Percentiles rank a stretch among this genome's conserved stretches.
These are phyloP conservation scores for Alternaria sp. DNA, from an alignment of 2,329 filamentous ascomycete species.

Conservation along the genomic window DNA sequence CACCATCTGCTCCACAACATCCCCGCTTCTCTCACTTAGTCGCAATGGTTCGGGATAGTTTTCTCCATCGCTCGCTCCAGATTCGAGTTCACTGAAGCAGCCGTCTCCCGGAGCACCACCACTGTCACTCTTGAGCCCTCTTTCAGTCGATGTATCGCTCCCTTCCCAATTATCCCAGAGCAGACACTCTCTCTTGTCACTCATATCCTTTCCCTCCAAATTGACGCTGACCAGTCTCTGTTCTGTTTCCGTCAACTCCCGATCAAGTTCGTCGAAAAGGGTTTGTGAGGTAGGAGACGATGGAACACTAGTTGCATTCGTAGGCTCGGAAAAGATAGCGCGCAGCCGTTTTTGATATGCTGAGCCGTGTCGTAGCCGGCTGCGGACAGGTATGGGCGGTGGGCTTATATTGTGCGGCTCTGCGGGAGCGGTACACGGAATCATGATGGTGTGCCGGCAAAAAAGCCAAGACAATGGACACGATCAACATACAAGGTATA, in stretches of 20 bases:
- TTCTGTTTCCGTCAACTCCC: constrained; percentile 1
- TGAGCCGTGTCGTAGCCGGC: neutral
- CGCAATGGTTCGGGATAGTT: neutral
- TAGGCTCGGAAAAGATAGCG: neutral
- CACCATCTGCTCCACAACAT: neutral
- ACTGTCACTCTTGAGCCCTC: neutral
- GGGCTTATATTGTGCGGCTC: constrained; percentile 5
- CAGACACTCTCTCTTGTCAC: neutral
- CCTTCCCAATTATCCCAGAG: neutral
- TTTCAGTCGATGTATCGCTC: neutral
- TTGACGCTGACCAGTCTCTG: neutral
- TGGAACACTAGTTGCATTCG: neutral
- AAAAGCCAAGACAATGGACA: neutral
- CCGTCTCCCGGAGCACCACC: neutral
- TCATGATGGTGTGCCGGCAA: constrained; percentile 1
- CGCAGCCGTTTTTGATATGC: neutral
- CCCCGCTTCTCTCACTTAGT: neutral
- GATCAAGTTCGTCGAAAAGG: constrained; percentile 2
- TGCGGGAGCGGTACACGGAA: neutral
- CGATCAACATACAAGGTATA: neutral
- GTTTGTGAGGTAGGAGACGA: neutral
- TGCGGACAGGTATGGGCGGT: constrained; percentile 10
- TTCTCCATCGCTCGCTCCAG: neutral
- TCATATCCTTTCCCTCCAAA: neutral
- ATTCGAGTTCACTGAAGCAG: neutral